Base-by-base conservation (phyloP, 768 basidiomycete genomes). In the Amyloporia xantha region DNA sequence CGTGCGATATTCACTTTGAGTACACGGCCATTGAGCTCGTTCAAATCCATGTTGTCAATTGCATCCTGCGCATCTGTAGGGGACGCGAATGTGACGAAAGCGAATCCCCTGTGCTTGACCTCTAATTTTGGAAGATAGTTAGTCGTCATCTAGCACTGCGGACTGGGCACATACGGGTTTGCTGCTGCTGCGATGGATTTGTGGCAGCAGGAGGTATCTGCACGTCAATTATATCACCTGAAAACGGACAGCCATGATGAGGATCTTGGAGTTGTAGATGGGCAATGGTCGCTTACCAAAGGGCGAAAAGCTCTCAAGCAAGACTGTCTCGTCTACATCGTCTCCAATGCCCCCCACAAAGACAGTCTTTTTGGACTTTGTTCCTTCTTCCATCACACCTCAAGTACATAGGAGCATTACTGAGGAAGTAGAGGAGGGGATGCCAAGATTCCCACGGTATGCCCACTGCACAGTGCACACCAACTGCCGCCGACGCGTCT, bases 1-100 rank as follows among this genome's bases (percentile, higher is more conserved):
- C 86, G 77, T 7, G 94, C 93, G 35, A 93, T 66, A 62, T 89
- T 95, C 42, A 84, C 91, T 69, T 84, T 88, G 53, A 89, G 68
- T 44, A 86, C 83, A 51, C 78, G 79, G 43, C 83, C 91, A 43
- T 71, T 76, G 50, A 89, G 72, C 63, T 94, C 93, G 61, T 95
- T 96, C 67, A 94, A 71, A 67, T 98, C 93, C 90, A 93, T 97
- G 70, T 98, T 98, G 73, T 98, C 95, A 52, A 97, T 95, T 24
- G 95, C 95, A 64, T 97, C 94, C 62, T 90, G 86, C 4, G 95
- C 93, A 66, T 95, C 91, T 20, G 78, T 76, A 7, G 86, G 63
- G 5, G 84, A 85, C 10, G 81, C 69, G 63, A 80, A 98, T 1
- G 92, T 93, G 41, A 97, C 79, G 62, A 97, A 97, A 7, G 85